Conservation (phyloP, 2,329 filamentous ascomycete genomes). For the Graphium sp. region DNA sequence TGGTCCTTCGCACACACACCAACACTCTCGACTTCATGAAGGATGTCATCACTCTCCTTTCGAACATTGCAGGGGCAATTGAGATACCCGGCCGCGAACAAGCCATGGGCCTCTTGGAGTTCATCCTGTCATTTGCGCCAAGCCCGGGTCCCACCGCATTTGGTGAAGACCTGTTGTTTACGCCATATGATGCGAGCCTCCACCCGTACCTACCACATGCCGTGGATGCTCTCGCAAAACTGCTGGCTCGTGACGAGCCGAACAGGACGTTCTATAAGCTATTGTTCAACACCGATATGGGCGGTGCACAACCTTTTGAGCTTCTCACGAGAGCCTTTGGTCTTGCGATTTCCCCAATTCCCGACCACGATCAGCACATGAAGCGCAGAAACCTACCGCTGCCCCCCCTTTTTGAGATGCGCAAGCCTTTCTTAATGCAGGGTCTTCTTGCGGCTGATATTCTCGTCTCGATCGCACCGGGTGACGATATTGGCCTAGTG, state of each 20-base stretch:
- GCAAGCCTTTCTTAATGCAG: slow-evolving; percentile 84
- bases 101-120: slow-evolving; percentile 70
- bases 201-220: slow-evolving; percentile 84
- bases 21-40: slow-evolving; percentile 97
- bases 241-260: slow-evolving; percentile 83
- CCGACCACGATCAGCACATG: slow-evolving; percentile 43
- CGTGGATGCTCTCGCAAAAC: slow-evolving; percentile 77
- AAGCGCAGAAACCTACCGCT: too few relatives aligned
- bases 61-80: slow-evolving; percentile 69
- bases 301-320: slow-evolving; percentile 50
- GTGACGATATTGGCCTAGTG: slow-evolving; percentile 55
- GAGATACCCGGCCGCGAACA: slow-evolving; percentile 78
- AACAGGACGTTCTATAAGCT: slow-evolving; percentile 73
- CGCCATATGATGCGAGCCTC: slow-evolving; percentile 60
- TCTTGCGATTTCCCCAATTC: slow-evolving; percentile 70
- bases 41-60: slow-evolving; percentile 75
- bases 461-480: slow-evolving; percentile 55
- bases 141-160: slow-evolving; percentile 46
- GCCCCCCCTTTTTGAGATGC: slow-evolving; percentile 56
- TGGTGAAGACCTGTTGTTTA: slow-evolving; percentile 52
- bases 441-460: slow-evolving; percentile 84
- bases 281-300: slow-evolving; percentile 61
- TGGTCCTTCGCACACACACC: slow-evolving; percentile 63
- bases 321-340: slow-evolving; percentile 77
- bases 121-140: slow-evolving; percentile 81